A percentile compares a stretch with the other conserved stretches of the same genome.
Conservation (phyloP, 2,329 filamentous ascomycete species). For the Calonectria henricotiae region DNA sequence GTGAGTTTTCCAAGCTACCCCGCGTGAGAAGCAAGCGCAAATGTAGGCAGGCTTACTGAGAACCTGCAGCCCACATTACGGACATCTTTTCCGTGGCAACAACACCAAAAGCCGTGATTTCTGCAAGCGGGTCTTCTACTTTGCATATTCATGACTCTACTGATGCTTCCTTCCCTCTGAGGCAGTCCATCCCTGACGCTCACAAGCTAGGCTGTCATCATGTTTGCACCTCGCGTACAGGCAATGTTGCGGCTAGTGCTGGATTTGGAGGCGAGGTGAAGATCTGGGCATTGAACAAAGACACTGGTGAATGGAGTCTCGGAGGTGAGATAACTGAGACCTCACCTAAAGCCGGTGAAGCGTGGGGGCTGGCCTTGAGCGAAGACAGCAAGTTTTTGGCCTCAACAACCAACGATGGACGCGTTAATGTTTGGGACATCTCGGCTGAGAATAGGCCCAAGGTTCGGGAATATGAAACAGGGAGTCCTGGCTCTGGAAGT, state of each 20-base stretch:
- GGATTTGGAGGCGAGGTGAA: conserved; percentile 93
- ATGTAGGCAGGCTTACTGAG: conserved; percentile 42
- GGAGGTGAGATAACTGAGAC: conserved; percentile 61
- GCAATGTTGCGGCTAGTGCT: conserved; percentile 82
- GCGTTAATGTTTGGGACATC: conserved; percentile 90
- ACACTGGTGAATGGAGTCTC: conserved; percentile 69
- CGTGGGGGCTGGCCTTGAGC: conserved; percentile 91
- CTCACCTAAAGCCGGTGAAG: conserved; percentile 76
- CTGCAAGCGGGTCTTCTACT: conserved; percentile 86
- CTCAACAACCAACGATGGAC: conserved; percentile 89
- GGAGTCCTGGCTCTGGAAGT: conserved; percentile 79
- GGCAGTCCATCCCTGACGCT: conserved; percentile 84
- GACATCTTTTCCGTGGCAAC: conserved; percentile 90
- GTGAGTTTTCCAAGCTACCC: conserved; percentile 65
- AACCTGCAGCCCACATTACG: conserved; percentile 79
- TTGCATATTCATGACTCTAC: conserved; percentile 86
- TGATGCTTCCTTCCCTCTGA: conserved; percentile 80
- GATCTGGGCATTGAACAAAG: conserved; percentile 80
- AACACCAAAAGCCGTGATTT: conserved; percentile 82
- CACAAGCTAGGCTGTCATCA: conserved; percentile 96
- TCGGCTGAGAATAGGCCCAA: conserved; percentile 71
- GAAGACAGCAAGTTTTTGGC: conserved; percentile 88
- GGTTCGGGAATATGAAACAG: conserved; percentile 88
- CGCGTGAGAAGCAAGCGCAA: conserved; percentile 43
- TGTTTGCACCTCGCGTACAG: conserved; percentile 79